phyloP scores from a whole-genome alignment of 768 basidiomycete species.

The Hericium erinaceus region DNA sequence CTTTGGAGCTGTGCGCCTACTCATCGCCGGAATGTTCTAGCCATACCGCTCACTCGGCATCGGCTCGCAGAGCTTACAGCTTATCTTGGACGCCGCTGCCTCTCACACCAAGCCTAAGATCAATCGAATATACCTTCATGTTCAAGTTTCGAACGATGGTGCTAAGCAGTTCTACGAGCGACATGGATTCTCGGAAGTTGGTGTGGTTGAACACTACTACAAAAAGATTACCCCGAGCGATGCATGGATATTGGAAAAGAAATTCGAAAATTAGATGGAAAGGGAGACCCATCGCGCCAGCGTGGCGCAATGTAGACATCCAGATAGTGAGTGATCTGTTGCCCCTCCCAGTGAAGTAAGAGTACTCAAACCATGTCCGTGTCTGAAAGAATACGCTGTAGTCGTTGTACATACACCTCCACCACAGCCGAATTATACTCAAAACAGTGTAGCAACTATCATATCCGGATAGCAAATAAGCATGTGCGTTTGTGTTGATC shows the following conservation, averaged over 20 bases:
- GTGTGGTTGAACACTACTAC: slow-evolving; percentile 70
- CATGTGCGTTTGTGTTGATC: neutral
- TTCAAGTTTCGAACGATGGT: slow-evolving; percentile 71
- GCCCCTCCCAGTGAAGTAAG: too few relatives aligned
- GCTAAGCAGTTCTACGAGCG: slow-evolving; percentile 79
- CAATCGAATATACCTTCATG: slow-evolving; percentile 70
- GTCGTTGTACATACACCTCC: neutral
- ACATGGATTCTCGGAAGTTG: slow-evolving; percentile 68
- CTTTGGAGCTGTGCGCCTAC: neutral
- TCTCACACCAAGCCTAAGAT: slow-evolving; percentile 53
- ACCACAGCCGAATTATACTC: neutral
- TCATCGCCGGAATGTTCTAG: slow-evolving; percentile 27
- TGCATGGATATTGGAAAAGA: slow-evolving; percentile 80
- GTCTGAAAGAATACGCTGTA: too few relatives aligned
- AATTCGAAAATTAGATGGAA: slow-evolving; percentile 18
- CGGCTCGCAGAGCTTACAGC: slow-evolving; percentile 64
- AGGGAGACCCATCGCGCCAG: neutral
- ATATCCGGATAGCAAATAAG: neutral
- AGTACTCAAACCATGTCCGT: too few relatives aligned
- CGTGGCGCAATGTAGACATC: neutral
- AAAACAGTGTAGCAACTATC: neutral
- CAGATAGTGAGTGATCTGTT: neutral
- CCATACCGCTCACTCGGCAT: slow-evolving; percentile 78
- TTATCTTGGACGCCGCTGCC: slow-evolving; percentile 55
- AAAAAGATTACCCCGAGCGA: slow-evolving; percentile 79